These are phyloP conservation scores for Stenocarpella maydis DNA, from an alignment of 2,329 filamentous ascomycete species.

Conservation along the genomic window DNA sequence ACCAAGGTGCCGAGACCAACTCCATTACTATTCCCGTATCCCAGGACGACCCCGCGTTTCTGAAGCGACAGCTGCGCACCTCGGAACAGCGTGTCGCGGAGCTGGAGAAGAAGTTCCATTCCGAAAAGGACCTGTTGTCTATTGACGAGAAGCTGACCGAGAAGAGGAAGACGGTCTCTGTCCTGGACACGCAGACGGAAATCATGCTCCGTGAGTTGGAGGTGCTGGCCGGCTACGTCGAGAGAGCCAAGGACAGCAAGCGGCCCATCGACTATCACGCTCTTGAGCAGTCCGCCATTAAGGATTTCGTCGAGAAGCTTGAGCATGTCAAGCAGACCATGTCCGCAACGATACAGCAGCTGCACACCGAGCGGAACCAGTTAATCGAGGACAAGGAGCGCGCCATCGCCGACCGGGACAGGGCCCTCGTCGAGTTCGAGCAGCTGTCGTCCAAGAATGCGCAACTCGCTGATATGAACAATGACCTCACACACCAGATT, in stretches of 20 bases:
- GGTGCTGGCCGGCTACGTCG: slow-evolving; percentile 86
- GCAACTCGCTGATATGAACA: slow-evolving; percentile 93
- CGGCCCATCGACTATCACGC: slow-evolving; percentile 81
- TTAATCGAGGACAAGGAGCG: slow-evolving; percentile 85
- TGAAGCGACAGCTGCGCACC: slow-evolving; percentile 79
- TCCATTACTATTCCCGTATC: slow-evolving; percentile 79
- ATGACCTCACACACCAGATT: slow-evolving; percentile 92
- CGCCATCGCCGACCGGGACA: slow-evolving; percentile 86
- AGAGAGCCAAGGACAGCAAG: slow-evolving; percentile 83
- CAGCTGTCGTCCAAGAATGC: slow-evolving; percentile 93
- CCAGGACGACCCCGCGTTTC: slow-evolving; percentile 67
- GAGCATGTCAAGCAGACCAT: slow-evolving; percentile 68
- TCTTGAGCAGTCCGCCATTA: slow-evolving; percentile 88
- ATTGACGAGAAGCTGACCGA: slow-evolving; percentile 89
- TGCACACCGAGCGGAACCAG: slow-evolving; percentile 78
- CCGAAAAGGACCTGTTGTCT: slow-evolving; percentile 72
- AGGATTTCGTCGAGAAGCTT: slow-evolving; percentile 83
- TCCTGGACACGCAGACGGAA: slow-evolving; percentile 92
- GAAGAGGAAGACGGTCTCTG: slow-evolving; percentile 94
- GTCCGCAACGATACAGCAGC: slow-evolving; percentile 64
- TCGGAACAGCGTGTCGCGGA: slow-evolving; percentile 88
- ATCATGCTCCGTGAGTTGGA: slow-evolving; percentile 94
- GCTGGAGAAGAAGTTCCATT: slow-evolving; percentile 79
- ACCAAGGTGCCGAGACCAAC: slow-evolving; percentile 55
- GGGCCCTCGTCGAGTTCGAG: slow-evolving; percentile 94